Base-by-base conservation (phyloP, 257 asterid genomes). In the Perilla frutescens region DNA sequence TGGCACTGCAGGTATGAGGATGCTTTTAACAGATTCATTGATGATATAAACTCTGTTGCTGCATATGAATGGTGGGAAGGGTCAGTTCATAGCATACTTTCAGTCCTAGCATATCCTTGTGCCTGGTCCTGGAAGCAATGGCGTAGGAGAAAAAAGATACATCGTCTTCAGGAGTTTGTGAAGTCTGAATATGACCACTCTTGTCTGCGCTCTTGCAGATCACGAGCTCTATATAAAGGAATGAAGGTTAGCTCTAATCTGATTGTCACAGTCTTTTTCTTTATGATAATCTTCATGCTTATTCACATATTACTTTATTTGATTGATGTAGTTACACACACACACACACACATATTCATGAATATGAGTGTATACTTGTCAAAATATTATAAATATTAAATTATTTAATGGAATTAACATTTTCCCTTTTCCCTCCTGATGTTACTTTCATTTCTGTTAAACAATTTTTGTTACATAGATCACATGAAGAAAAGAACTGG, bases 51-150 rank as follows among this genome's bases (percentile, higher is more conserved):
- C 81, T 90, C 97, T 73, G 98, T 92, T 84, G 97, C 97, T 71
- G 90, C 96, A 51, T 92, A 87, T 66, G 97, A 90, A 80, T 92
- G 98, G 98, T 92, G 98, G 98, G 98, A 92, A 85, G 98, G 98
- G 66, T 92, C 98, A 26, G 96, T 92, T 39, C 98, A 92, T 81
- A 92, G 98, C 86, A 92, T 92, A 83, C 90, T 92, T 73, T 87
- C 95, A 9, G 85, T 92, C 67, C 85, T 90, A 77, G 97, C 98
- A 70, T 90, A 92, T 79, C 97, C 98, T 81, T 92, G 96, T 83
- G 94, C 98, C 75, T 92, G 98, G 97, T 92, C 97, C 73, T 92
- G 98, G 97, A 92, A 90, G 81, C 98, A 90, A 75, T 92, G 97
- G 98, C 97, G 98, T 37, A 84, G 97, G 84, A 92, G 98, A 50